Conservation (phyloP, 2,329 filamentous ascomycete genomes). For the Penicillium crustosum region DNA sequence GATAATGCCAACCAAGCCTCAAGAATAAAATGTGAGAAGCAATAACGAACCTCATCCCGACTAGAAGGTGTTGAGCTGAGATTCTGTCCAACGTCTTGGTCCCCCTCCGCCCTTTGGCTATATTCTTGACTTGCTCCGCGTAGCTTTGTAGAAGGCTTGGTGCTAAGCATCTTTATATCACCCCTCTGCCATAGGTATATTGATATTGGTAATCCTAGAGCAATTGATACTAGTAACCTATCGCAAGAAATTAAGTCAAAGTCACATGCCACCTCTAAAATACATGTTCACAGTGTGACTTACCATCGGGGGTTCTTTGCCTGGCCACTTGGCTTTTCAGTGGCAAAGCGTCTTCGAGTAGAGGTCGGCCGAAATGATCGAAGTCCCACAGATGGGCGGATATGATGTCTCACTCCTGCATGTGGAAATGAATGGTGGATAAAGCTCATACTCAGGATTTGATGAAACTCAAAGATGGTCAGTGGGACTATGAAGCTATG, state of each 20-base stretch:
- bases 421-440: neutral
- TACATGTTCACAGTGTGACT: neutral
- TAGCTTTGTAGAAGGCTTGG: neutral
- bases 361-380: neutral
- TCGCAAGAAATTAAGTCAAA: neutral
- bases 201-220: neutral
- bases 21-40: no score
- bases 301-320: neutral
- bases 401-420: neutral
- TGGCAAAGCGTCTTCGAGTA: neutral
- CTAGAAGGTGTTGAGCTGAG: neutral
- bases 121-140: constrained; percentile 13
- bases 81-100: neutral
- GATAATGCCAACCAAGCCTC: neutral
- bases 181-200: neutral
- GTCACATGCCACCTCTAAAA: neutral
- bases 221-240: constrained; percentile 1
- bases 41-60: neutral
- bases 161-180: neutral
- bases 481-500: neutral
- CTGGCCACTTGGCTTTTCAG: neutral
- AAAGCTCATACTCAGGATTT: neutral
- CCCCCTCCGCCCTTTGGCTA: neutral
- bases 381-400: neutral
- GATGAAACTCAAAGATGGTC: no score